Conservation (phyloP, 2,329 filamentous ascomycete species). For the Thelonectria olida region DNA sequence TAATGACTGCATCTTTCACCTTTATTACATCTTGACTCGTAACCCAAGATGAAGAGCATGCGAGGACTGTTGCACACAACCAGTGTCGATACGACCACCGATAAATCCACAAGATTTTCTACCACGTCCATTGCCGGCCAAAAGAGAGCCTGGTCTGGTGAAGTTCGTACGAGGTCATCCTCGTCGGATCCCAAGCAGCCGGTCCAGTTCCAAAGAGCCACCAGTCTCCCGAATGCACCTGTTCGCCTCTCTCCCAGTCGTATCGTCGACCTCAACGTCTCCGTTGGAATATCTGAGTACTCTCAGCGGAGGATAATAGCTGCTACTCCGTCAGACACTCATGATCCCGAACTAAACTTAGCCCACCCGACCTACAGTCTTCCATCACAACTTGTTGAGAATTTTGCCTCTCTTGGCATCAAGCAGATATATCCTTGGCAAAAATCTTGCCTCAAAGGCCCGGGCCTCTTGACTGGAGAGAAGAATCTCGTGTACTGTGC, state of each 20-base stretch:
- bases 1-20: not conserved
- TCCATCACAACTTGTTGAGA: conserved; percentile 66
- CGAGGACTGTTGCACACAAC: conserved; percentile 58
- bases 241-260: conserved; percentile 52
- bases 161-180: conserved; percentile 18
- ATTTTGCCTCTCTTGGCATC: conserved; percentile 74
- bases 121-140: conserved; percentile 55
- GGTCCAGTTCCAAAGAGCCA: conserved; percentile 46
- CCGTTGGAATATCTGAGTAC: conserved; percentile 57
- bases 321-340: conserved; percentile 61
- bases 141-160: conserved; percentile 53
- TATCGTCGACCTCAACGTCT: conserved; percentile 51
- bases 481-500: conserved; percentile 82
- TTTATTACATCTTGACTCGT: not conserved
- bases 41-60: conserved; percentile 50
- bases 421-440: conserved; percentile 82
- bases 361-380: conserved; percentile 71
- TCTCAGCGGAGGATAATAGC: conserved; percentile 63
- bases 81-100: conserved; percentile 58
- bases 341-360: conserved; percentile 67
- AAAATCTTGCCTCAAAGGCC: conserved; percentile 75
- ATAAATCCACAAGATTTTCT: conserved; percentile 49
- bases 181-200: conserved; percentile 13
- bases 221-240: conserved; percentile 44
- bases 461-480: conserved; percentile 70